Base-by-base conservation (phyloP, 805 yeast genomes). In the Monosporozyma unispora region DNA sequence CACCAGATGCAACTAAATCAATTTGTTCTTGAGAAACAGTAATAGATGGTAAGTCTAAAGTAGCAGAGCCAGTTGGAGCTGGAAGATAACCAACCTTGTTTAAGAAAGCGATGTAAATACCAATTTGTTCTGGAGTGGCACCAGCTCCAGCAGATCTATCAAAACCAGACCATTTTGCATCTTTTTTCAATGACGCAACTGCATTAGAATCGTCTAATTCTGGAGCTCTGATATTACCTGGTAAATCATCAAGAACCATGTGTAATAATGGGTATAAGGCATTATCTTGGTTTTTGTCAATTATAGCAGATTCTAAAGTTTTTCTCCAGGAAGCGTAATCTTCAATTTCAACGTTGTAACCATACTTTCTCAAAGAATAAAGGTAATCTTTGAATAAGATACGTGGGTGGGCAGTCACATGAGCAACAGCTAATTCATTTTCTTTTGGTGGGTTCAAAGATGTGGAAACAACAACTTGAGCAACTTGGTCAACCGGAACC, bases 401-500 rank as follows among this genome's bases (percentile, higher is more conserved):
- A 65, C 99, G 81, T 52, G 99, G 99, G 60, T 93, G 98, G 22
- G 91, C 95, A 5, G 98, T 93, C n/a, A 93, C 97, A 43, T 93
- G 99, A 1, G 88, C 89, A 40, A 95, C 99, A 0, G 82, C 70
- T 41, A 81, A 69, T 46, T 70, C 74, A 14, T 71, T 71, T 1
- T 58, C 59, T 21, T 68, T 58, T 22, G 93, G 86, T 25, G 96
- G 91, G 59, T 80, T 79, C 54, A 93, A 74, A 0, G 96, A 84
- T 25, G 93, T 71, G 1, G 98, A 87, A 47, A 82, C 87, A 23
- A 83, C 86, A 22, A 89, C 87, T 44, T 95, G 78, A 1, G 99
- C 98, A 56, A 93, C 99, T 62, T 93, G 99, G 60, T 95, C 97
- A 42, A 93, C 99, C 3, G 99, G 99, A 21, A 88, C 97, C 85